These are phyloP conservation scores for Ustilago hordei DNA, from an alignment of 1,284 basidiomycete genomes.

Conservation along the genomic window DNA sequence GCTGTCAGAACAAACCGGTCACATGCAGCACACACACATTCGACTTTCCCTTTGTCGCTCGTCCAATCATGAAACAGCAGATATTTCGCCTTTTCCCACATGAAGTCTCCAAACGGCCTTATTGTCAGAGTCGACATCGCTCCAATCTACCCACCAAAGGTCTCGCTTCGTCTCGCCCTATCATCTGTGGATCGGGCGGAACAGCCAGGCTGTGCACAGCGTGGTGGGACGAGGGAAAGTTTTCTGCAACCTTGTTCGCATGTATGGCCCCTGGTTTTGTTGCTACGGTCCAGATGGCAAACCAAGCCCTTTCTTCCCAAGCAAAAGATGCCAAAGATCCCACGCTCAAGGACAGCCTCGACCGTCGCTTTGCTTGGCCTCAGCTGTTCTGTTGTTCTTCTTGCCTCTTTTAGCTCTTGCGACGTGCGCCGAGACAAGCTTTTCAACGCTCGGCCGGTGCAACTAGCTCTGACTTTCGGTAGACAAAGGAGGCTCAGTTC, in stretches of 20 bases:
- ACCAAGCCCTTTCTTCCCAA: slow-evolving; percentile 17
- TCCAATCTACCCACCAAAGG: neutral
- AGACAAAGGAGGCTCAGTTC: neutral
- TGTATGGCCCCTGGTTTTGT: neutral
- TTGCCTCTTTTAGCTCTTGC: neutral
- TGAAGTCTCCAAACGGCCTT: neutral
- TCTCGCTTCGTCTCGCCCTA: neutral
- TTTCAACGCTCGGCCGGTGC: slow-evolving; percentile 1
- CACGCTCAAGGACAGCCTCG: slow-evolving; percentile 22
- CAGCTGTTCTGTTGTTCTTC: neutral
- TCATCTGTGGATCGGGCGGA: slow-evolving; percentile 10
- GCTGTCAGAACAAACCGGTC: neutral
- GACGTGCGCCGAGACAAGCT: slow-evolving; percentile 2
- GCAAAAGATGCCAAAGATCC: slow-evolving; percentile 11
- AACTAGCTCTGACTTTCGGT: slow-evolving; percentile 33
- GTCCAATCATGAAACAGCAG: neutral
- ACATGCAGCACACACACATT: slow-evolving; percentile 1
- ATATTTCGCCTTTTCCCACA: neutral
- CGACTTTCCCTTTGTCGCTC: neutral
- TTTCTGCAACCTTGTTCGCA: slow-evolving; percentile 9
- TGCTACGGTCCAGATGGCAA: neutral
- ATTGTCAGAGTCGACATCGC: neutral
- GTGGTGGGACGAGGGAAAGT: slow-evolving; percentile 18
- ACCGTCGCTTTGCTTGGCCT: slow-evolving; percentile 7
- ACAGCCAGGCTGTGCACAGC: slow-evolving; percentile 14